phyloP scores from a whole-genome alignment of 257 asterid species.

The Nicotiana noctiflora region DNA sequence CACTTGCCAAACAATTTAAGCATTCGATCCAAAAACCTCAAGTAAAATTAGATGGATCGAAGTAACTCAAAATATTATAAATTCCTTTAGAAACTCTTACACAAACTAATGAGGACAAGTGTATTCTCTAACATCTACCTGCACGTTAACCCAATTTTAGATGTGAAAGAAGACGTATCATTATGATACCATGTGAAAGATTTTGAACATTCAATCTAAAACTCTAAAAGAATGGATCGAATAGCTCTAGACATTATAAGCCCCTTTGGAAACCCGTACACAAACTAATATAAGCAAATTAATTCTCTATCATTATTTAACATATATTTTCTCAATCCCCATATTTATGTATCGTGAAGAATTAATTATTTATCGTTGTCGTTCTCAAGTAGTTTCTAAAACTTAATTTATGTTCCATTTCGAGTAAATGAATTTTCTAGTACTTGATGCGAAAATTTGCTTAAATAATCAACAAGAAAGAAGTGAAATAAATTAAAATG shows the following conservation, averaged over 20 bases:
- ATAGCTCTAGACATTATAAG: not conserved
- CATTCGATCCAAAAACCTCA: not conserved
- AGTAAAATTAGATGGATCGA: not conserved
- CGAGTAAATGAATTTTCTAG: not conserved
- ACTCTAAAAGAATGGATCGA: not conserved
- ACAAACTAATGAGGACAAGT: not conserved
- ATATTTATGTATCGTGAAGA: not conserved
- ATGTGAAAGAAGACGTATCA: not conserved
- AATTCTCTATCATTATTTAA: not conserved
- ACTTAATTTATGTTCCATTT: not conserved
- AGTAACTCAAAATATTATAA: not conserved
- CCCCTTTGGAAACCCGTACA: not conserved
- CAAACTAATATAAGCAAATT: not conserved
- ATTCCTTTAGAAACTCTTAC: not conserved
- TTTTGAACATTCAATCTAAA: not conserved
- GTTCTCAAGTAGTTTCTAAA: not conserved
- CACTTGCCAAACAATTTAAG: not conserved
- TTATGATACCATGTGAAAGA: not conserved
- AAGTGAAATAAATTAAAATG: not conserved
- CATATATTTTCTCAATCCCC: not conserved
- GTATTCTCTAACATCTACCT: not conserved
- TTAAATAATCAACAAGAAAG: not conserved
- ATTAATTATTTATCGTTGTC: not conserved
- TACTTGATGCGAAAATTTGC: not conserved
- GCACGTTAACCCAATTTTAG: not conserved